Evolutionary conservation across 495 filamentous ascomycete genomes (phyloP).

Genomic region (Aspergillus cavernicola): DNA sequence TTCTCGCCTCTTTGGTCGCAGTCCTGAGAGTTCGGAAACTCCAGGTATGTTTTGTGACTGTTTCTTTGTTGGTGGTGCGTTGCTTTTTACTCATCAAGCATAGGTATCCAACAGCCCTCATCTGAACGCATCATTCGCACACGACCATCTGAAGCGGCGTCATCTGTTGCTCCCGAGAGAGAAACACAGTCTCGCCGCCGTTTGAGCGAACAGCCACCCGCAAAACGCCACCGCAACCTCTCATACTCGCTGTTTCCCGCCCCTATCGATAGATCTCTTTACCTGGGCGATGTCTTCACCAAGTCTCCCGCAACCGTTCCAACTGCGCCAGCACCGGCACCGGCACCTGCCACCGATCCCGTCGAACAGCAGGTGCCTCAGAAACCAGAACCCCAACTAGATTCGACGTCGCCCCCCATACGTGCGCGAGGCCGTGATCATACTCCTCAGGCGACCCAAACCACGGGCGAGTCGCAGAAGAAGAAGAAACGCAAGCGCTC

Average conservation of each 20-base stretch:
- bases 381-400: not conserved
- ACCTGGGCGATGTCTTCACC: constrained; percentile 20
- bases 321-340: not conserved
- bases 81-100: constrained; percentile 6
- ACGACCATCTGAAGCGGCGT: not conserved
- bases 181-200: constrained; percentile 9
- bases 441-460: not conserved
- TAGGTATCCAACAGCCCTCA: constrained; percentile 12
- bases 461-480: not conserved
- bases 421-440: constrained; percentile 1
- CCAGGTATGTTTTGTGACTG: constrained; percentile 9
- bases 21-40: constrained; percentile 9
- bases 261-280: constrained; percentile 19
- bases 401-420: not conserved
- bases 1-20: constrained; percentile 22
- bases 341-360: not conserved
- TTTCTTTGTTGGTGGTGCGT: not conserved
- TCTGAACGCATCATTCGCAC: constrained; percentile 19
- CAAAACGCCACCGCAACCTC: constrained; percentile 14
- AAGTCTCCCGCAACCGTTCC: not conserved
- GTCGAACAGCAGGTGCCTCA: not conserved
- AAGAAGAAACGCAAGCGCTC: constrained; percentile 41
- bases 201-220: constrained; percentile 15
- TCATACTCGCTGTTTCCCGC: constrained; percentile 25
- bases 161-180: not conserved